A percentile compares a stretch with the other conserved stretches of the same genome.
Conservation (phyloP, 2,329 filamentous ascomycete genomes). For the Trichoderma koningiopsis region DNA sequence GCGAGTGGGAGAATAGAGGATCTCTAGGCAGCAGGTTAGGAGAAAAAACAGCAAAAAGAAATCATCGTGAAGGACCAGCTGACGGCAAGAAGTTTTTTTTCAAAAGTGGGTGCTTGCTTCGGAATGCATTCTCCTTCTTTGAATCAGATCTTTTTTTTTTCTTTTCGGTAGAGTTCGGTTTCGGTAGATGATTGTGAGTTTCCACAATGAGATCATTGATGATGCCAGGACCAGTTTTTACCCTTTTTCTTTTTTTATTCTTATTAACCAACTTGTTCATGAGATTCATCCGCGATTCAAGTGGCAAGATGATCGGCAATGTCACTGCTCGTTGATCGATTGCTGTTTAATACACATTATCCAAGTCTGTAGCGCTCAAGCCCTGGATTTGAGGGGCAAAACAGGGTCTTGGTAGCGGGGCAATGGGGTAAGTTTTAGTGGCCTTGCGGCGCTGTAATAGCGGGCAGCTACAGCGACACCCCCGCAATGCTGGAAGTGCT, state of each 20-base stretch:
- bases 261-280: background rate
- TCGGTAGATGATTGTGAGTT: background rate
- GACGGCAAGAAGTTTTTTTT: constrained; percentile 7
- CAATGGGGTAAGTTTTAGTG: constrained; percentile 8
- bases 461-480: background rate
- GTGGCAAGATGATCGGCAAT: constrained; percentile 13
- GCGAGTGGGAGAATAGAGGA: background rate
- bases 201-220: constrained; percentile 11
- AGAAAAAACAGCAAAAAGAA: background rate
- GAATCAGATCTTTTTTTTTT: background rate
- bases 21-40: constrained; percentile 19
- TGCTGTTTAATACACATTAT: background rate
- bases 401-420: constrained; percentile 7
- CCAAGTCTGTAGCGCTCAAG: background rate
- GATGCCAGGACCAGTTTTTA: background rate
- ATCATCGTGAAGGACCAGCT: constrained; percentile 22
- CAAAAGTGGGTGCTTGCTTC: constrained; percentile 13
- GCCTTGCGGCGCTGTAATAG: background rate
- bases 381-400: constrained; percentile 9
- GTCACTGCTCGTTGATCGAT: background rate
- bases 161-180: background rate
- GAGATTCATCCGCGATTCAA: background rate
- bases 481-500: constrained; percentile 9
- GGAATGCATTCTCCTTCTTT: background rate
- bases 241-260: background rate